Evolutionary conservation across 768 basidiomycete species (phyloP).

Genomic region (Butyriboletus loyo): DNA sequence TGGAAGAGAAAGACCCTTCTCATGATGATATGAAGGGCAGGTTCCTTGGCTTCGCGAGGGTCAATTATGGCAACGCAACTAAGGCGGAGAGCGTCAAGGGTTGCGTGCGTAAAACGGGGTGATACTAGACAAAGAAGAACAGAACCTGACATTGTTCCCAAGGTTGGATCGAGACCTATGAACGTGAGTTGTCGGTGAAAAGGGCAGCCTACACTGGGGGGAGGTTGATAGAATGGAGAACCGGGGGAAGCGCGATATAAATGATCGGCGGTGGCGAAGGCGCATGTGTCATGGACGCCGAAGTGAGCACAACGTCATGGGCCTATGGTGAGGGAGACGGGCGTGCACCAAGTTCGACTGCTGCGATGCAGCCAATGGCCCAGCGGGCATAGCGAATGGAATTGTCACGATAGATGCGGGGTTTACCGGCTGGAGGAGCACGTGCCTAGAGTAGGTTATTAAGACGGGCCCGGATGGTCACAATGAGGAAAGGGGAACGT

Average conservation of each 20-base stretch:
- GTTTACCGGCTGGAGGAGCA: background rate
- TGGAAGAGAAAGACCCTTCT: conserved; percentile 4
- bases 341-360: background rate
- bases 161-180: background rate
- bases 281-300: background rate
- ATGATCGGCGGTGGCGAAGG: conserved; percentile 11
- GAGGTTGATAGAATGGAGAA: conserved; percentile 4
- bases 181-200: background rate
- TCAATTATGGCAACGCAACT: conserved; percentile 1
- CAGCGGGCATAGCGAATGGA: no score
- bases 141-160: background rate
- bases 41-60: background rate
- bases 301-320: conserved; percentile 4
- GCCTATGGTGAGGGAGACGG: background rate
- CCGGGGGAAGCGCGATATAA: background rate
- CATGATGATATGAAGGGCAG: conserved; percentile 5
- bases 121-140: background rate
- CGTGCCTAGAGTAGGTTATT: background rate
- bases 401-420: background rate
- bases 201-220: background rate
- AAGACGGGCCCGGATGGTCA: background rate
- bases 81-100: conserved; percentile 1
- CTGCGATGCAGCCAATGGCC: background rate
- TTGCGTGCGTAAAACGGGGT: background rate
- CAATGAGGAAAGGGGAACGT: no score